phyloP scores from a whole-genome alignment of 1,284 basidiomycete genomes.

The Cryptococcus sp. region DNA sequence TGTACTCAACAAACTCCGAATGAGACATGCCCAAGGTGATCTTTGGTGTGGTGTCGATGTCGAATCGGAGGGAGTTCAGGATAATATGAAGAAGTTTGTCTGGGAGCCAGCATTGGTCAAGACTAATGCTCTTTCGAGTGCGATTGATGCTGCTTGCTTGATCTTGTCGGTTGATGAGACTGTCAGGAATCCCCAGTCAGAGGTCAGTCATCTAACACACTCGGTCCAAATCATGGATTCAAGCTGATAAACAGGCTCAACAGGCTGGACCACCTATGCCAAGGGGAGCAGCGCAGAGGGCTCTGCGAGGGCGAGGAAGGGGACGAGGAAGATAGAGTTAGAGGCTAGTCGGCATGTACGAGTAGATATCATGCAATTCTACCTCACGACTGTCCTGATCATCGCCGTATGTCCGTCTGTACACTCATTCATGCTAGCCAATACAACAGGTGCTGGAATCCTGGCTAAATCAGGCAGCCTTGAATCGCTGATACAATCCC shows the following conservation, averaged over 20 bases:
- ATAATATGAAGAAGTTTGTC: constrained; percentile 96
- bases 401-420: neutral
- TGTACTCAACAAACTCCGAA: constrained; percentile 92
- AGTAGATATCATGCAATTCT: neutral
- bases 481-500: constrained; percentile 66
- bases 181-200: constrained; percentile 85
- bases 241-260: constrained; percentile 28
- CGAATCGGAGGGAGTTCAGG: constrained; percentile 83
- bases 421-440: neutral
- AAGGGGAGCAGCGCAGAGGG: constrained; percentile 74
- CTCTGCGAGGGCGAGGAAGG: constrained; percentile 74
- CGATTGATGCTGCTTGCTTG: constrained; percentile 92
- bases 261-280: constrained; percentile 73
- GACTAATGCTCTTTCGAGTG: constrained; percentile 89
- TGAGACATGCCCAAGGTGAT: constrained; percentile 84
- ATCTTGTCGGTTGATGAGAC: constrained; percentile 95
- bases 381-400: too few relatives aligned
- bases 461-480: constrained; percentile 27
- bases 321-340: constrained; percentile 5
- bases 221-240: constrained; percentile 52
- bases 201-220: constrained; percentile 56
- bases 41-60: constrained; percentile 95
- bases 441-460: neutral
- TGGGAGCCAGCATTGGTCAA: constrained; percentile 98
- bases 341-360: neutral